Evolutionary conservation across 2,329 filamentous ascomycete species (phyloP).

Genomic region (Apiospora malaysiana): DNA sequence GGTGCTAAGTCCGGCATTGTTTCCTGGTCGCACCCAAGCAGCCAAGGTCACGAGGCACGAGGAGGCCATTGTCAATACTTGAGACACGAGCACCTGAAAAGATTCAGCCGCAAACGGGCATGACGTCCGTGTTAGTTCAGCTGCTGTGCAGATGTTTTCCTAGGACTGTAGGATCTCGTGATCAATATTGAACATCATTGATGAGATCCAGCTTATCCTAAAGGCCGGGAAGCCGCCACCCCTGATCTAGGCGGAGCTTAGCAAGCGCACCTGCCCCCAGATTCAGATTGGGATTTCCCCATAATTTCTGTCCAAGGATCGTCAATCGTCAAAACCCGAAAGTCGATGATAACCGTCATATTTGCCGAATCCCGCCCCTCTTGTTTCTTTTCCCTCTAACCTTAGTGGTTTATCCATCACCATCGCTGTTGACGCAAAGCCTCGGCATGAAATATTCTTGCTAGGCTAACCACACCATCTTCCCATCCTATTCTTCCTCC

Average conservation of each 20-base stretch:
- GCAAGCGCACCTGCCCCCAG: slow-evolving; percentile 7
- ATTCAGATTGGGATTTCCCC: slow-evolving; percentile 1
- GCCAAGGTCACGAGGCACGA: not conserved
- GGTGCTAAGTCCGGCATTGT: not conserved
- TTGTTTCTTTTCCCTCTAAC: slow-evolving; percentile 6
- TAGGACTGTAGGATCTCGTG: not conserved
- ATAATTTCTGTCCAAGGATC: slow-evolving; percentile 5
- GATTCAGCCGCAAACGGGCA: not conserved
- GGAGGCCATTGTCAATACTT: not conserved
- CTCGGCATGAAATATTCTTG: not conserved
- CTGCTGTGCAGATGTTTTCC: not conserved
- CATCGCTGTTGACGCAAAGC: not conserved
- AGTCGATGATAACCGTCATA: slow-evolving; percentile 17
- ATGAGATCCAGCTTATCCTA: not conserved
- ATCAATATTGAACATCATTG: not conserved
- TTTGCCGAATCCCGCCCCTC: slow-evolving; percentile 19
- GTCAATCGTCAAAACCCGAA: slow-evolving; percentile 9
- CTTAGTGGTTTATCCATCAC: not conserved
- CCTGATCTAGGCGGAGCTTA: slow-evolving; percentile 7
- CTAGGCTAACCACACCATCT: not conserved
- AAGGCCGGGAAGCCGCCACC: not conserved
- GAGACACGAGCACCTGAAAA: not conserved
- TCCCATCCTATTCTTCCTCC: not conserved
- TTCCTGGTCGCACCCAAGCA: not conserved
- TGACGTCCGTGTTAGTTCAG: not conserved